phyloP scores from a whole-genome alignment of 2,329 filamentous ascomycete species.

The Diplodia mutila region DNA sequence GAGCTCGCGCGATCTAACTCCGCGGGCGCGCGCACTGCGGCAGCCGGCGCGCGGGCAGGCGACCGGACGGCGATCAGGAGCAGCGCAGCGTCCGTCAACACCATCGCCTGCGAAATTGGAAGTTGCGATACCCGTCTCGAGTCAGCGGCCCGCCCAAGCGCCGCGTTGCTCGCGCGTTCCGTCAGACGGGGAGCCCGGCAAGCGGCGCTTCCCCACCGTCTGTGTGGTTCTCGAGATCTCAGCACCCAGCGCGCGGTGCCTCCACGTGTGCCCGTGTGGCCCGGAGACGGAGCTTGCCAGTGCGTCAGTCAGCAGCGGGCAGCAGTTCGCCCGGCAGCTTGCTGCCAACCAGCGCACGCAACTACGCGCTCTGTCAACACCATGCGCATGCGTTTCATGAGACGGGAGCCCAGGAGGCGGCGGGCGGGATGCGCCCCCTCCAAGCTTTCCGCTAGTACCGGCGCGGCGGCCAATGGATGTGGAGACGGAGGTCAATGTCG shows the following conservation, averaged over 20 bases:
- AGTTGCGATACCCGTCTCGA: constrained; percentile 13
- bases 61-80: constrained; percentile 17
- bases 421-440: constrained; percentile 3
- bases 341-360: background rate
- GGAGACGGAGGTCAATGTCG: constrained; percentile 3
- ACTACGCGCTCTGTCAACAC: constrained; percentile 8
- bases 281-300: constrained; percentile 13
- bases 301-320: constrained; percentile 1
- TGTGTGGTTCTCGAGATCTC: constrained; percentile 8
- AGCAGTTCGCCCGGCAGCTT: background rate
- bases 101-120: constrained; percentile 14
- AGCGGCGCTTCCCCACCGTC: background rate
- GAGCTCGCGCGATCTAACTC: constrained; percentile 21
- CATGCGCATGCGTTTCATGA: constrained; percentile 20
- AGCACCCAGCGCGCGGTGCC: background rate
- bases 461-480: constrained; percentile 12
- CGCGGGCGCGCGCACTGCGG: constrained; percentile 1
- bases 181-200: constrained; percentile 10
- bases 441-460: constrained; percentile 19
- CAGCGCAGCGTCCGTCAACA: constrained; percentile 16
- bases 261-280: constrained; percentile 7
- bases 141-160: constrained; percentile 7
- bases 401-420: constrained; percentile 10
- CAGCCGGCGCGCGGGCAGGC: background rate
- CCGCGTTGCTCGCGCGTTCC: background rate